Base-by-base conservation (phyloP, 495 filamentous ascomycete species). In the Lepidopterella palustris region DNA sequence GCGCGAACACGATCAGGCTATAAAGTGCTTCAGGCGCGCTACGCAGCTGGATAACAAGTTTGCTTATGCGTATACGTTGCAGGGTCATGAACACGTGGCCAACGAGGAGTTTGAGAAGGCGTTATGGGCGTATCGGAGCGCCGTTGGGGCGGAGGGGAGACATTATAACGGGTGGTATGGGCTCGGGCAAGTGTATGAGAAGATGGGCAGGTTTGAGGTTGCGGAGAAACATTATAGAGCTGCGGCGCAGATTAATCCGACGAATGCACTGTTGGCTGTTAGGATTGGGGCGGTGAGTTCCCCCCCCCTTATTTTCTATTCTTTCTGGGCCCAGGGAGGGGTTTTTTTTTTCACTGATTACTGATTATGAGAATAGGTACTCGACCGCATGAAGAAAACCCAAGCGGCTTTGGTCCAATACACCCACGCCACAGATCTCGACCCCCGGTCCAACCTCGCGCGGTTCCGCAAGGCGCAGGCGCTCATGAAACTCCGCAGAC, bases 101-200 rank as follows among this genome's bases (percentile, higher is more conserved):
- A 97, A 96, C 59, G 93, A 98, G 68, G 93, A 98, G 72, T 96
- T 90, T 67, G 92, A 97, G 75, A 96, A 95, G 63, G 93, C 93
- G 0, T 79, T 95, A 11, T 82, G 83, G 29, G 83, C 88, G 11
- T 98, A 96, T 69, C 83, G 93, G 35, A 79, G 82, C 26, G 90
- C 88, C 1, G 86, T 97, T 60, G 79, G 84, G 29, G 90, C 89
- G 0, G 92, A 98, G 64, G 84, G 79, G 53, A 82, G 95, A 13
- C 90, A 96, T 73, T 98, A 97, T 74, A 96, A 96, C 69, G 92
- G 91, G 26, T 97, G 92, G 83, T 98, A 98, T 69, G 93, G 93
- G 26, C 82, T 98, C 45, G 93, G 89, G 3, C 87, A 85, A 49
- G 91, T 96, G 1, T 95, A 90, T 68, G 93, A 97, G 70, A 95